Base-by-base conservation (phyloP, 1,139 yeast genomes). In the Tardiomyces digboiensis region DNA sequence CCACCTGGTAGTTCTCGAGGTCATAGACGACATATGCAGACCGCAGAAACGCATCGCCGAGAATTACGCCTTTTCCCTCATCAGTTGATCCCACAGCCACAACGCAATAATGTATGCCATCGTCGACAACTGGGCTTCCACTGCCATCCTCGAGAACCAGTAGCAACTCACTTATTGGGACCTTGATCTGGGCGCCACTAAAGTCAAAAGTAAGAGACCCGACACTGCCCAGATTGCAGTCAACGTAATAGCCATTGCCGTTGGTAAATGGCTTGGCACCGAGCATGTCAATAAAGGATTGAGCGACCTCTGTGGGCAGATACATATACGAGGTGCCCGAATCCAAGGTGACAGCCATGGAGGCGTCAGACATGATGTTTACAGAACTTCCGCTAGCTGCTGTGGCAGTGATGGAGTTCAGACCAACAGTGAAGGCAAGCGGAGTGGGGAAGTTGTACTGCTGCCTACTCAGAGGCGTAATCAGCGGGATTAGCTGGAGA, bases 11-110 rank as follows among this genome's bases (percentile, higher is more conserved):
- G 49, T 72, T 74, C 20, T 80, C 87, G 49, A 82, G 65, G 60
- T 84, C 85, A 52, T 74, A 82, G 39, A 83, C 89, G 42, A 78
- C 72, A 58, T 84, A 83, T 8, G 81, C 83, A 45, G 73, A 68
- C 46, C 82, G 70, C 53, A 84, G 64, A 60, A 83, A 76, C 37
- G 78, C 72, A 59, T 82, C 91, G 39, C 93, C 93, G 20, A 82
- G 57, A 10, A 73, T 67, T 21, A 52, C 16, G 10, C 8, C 14
- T 22, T 22, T 7, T n/a, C 3, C 5, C 8, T 8, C 33, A n/a
- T n/a, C n/a, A 4, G 33, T 26, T 5, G 12, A 5, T 5, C 8
- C 5, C 8, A 5, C 8, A 5, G 33, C 16, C 5, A 26, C 10
- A 8, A 26, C 33, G 33, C 33, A 26, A 16, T 26, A 26, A 1